Evolutionary conservation across 2,329 filamentous ascomycete species (phyloP), one percentile per base, ranked within the genome.

Genomic region (Calonectria pauciramosa): DNA sequence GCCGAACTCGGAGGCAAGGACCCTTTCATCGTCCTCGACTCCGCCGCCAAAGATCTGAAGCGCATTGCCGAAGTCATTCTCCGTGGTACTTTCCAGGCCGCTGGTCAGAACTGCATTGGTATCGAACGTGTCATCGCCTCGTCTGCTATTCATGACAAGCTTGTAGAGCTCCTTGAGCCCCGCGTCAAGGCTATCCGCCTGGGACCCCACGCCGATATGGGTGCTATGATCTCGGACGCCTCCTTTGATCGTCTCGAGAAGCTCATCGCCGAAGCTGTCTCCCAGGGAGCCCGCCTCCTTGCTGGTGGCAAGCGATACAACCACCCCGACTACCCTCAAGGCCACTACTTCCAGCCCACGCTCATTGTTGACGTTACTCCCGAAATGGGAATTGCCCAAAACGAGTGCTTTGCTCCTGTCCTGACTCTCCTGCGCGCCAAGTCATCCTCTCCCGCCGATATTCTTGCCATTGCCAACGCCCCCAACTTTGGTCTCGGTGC

Each of bases 41-140:
- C 97, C 52, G 90, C 93, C 4, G 85, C 85, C 63, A 83, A 83
- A 72, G 90, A 95, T 80, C 89, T 99, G 73, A 86, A 91, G 6
- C 92, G 94, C 52, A 93, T 99, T 65, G 91, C 91, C 49, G 94
- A 96, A 76, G 94, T 97, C 76, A 91, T 99, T 76, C 93, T 99
- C 87, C 93, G 97, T 68, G 97, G 96, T 68, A 95, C 95, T 13
- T 99, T 99, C 86, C 97, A 99, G 85, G 96, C 96, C 67, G 94
- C 96, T 20, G 97, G 97, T 1, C 97, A 99, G 85, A 99, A 99
- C 87, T 99, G 97, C 86, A 96, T 99, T 82, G 97, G 97, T 70
- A 96, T 98, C 79, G 97, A 99, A 87, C 94, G 97, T 71, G 93
- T 99, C 82, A 93, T 99, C 79, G 95, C 94, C 30, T 90, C 94